Conservation (phyloP, 192 early-diverging fungal species). For the Rhizophagus sp. region DNA sequence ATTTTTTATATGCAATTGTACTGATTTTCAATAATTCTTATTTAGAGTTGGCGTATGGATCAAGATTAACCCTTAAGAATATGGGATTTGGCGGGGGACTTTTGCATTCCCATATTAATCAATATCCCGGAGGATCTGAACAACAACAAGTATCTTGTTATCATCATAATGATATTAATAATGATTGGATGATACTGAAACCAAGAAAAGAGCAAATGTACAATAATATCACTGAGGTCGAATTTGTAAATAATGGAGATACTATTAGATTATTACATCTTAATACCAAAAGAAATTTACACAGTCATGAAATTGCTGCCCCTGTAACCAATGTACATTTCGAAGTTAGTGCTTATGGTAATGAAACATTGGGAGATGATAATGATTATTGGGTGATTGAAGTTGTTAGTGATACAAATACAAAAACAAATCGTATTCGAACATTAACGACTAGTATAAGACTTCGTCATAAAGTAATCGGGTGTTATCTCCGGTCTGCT, state of each 20-base stretch:
- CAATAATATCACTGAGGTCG: slow-evolving; percentile 41
- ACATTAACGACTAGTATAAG: slow-evolving; percentile 83
- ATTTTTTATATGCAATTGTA: background rate
- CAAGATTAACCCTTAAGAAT: slow-evolving; percentile 82
- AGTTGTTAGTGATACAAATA: slow-evolving; percentile 66
- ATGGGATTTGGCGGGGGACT: slow-evolving; percentile 82
- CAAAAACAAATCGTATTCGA: slow-evolving; percentile 50
- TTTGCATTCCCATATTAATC: slow-evolving; percentile 91
- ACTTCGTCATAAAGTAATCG: slow-evolving; percentile 67
- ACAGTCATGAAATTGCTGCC: slow-evolving; percentile 79
- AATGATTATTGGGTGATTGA: slow-evolving; percentile 95
- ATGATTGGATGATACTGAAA: slow-evolving; percentile 81
- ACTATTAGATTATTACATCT: slow-evolving; percentile 80
- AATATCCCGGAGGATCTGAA: slow-evolving; percentile 81
- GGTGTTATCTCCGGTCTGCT: slow-evolving; percentile 77
- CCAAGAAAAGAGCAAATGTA: slow-evolving; percentile 45
- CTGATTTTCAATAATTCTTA: background rate
- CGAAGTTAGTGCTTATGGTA: slow-evolving; percentile 93
- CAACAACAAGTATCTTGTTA: slow-evolving; percentile 99
- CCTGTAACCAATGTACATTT: slow-evolving; percentile 73
- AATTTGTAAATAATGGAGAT: slow-evolving; percentile 78
- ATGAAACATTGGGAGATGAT: slow-evolving; percentile 64
- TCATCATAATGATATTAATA: slow-evolving; percentile 91
- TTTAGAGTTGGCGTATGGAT: slow-evolving; percentile 91
- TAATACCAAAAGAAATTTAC: slow-evolving; percentile 74